Base-by-base conservation (phyloP, 1,139 yeast genomes). In the Scheffersomyces lignicola region DNA sequence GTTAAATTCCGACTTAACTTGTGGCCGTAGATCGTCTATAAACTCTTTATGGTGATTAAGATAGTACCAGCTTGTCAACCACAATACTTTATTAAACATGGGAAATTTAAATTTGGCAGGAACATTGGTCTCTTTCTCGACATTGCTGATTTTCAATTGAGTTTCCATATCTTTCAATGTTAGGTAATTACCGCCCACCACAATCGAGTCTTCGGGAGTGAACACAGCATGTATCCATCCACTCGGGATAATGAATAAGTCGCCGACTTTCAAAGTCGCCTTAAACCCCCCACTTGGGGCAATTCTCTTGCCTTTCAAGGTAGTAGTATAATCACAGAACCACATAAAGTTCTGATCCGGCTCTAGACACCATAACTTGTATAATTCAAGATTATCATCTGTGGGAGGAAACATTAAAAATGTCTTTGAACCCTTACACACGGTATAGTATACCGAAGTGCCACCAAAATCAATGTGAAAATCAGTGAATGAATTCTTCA, bases 211-310 rank as follows among this genome's bases (percentile, higher is more conserved):
- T 13, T 65, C 63, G 0, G 95, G 94, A 0, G 96, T 88, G 50
- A 80, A 79, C 0, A 89, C 97, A 0, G 94, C 83, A 58, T 89
- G 97, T 34, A 89, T 88, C 95, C 96, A 89, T 0, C 96, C 96
- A 34, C 95, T 80, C 2, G 97, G 96, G 11, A 89, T 83, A 11
- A 88, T 68, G 57, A 89, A 72, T 17, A 88, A 71, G 53, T 89
- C 96, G 0, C 95, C 95, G 1, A 76, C 69, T 0, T 52, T 45
- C 16, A 89, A 60, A 9, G 77, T 75, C n/a, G 85, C 81, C 37
- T 79, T 77, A 37, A 84, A 67, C 3, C 96, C 90, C 16, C 63
- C 61, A 5, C 51, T 40, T 1, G 75, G 65, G 13, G 13, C 46
- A 37, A 37, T 39, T 20, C 40, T 38, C 25, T 52, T 56, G 3